Conservation (phyloP, 768 basidiomycete genomes). For the Podaxis sp. region DNA sequence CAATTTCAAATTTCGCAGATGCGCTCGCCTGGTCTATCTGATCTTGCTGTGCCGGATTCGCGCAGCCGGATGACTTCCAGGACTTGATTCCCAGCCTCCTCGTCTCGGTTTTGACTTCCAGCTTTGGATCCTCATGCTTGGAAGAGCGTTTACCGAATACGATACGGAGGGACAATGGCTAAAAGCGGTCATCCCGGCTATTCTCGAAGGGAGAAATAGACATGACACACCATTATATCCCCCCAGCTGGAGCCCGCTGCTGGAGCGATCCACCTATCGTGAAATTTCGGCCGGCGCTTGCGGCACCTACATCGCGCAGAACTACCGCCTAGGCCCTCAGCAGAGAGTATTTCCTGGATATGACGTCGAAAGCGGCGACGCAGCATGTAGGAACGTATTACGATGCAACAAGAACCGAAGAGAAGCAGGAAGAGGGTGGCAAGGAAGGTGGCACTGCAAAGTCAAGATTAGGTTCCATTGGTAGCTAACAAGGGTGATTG, state of each 20-base stretch:
- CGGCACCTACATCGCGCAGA: conserved; percentile 37
- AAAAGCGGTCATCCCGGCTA: not conserved
- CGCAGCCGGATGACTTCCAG: conserved; percentile 2
- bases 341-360: conserved; percentile 52
- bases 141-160: conserved; percentile 1
- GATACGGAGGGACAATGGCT: conserved; percentile 8
- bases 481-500: not conserved
- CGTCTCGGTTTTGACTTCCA: not conserved
- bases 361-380: conserved; percentile 57
- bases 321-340: conserved; percentile 47
- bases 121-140: not conserved
- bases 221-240: conserved; percentile 44
- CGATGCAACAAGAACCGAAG: conserved; percentile 60
- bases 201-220: conserved; percentile 2
- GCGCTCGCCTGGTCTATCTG: conserved; percentile 8
- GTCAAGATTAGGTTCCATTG: conserved; percentile 1
- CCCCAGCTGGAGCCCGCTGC: conserved; percentile 41
- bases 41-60: not conserved
- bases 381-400: conserved; percentile 61
- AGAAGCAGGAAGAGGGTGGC: conserved; percentile 71
- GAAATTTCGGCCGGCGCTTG: conserved; percentile 49
- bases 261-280: conserved; percentile 42
- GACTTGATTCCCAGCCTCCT: not conserved
- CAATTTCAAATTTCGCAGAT: conserved; percentile 29
- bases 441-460: conserved; percentile 64